Evolutionary conservation across 257 asterid species (phyloP).

Genomic region (Hygrophila difformis): DNA sequence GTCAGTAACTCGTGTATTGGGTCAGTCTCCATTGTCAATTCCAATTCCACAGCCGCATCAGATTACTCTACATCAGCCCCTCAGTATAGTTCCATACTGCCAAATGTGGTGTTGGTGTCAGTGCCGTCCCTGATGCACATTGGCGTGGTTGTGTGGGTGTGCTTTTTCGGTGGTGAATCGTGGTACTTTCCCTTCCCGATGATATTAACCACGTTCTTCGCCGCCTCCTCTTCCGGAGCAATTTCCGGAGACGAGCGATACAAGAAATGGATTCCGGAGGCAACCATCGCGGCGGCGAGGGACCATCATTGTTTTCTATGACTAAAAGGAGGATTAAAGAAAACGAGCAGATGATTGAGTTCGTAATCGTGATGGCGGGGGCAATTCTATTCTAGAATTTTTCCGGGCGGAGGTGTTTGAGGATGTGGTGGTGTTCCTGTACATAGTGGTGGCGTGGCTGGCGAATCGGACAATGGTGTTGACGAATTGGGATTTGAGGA

Average conservation of each 20-base stretch:
- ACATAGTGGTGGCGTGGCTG: conserved; percentile 6
- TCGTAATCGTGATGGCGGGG: conserved; percentile 10
- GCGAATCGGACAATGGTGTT: background rate
- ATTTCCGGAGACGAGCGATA: conserved; percentile 8
- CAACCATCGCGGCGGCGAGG: background rate
- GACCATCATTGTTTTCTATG: background rate
- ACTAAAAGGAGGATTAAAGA: background rate
- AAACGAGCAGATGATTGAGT: background rate
- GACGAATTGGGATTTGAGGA: background rate
- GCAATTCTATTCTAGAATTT: conserved; percentile 9
- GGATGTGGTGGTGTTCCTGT: conserved; percentile 11
- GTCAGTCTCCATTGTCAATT: no score
- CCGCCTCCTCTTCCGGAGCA: background rate
- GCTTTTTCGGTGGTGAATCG: no score
- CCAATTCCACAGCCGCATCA: no score
- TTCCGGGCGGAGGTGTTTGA: conserved; percentile 5
- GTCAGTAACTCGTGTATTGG: no score
- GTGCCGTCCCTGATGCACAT: no score
- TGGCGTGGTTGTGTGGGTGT: no score
- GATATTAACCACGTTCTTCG: background rate
- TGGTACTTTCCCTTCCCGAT: background rate
- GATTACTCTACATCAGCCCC: no score
- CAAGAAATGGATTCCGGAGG: conserved; percentile 2
- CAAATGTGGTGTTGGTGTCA: no score
- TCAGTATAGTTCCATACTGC: no score